Evolutionary conservation across 202 grass and related monocot genomes (phyloP).

Genomic region (Carex arenaria): DNA sequence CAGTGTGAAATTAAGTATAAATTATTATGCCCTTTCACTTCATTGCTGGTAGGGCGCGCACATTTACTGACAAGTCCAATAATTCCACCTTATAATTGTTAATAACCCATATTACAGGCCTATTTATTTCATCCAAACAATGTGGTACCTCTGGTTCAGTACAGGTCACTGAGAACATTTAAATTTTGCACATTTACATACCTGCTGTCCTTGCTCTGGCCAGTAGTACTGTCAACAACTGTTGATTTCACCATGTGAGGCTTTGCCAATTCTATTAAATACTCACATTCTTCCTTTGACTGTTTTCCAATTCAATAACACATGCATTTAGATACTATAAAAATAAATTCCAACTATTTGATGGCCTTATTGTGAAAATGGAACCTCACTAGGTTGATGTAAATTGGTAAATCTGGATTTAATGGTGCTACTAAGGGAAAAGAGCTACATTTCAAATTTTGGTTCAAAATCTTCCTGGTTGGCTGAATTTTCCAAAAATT

Average conservation of each 20-base stretch:
- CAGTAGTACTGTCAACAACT: conserved; percentile 81
- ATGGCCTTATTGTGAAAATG: neutral
- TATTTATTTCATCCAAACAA: conserved; percentile 6
- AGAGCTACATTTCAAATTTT: conserved; percentile 5
- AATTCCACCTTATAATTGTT: neutral
- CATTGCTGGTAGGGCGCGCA: neutral
- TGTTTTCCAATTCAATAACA: conserved; percentile 26
- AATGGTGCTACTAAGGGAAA: neutral
- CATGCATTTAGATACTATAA: conserved; percentile 6
- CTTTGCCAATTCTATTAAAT: conserved; percentile 77
- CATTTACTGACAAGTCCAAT: neutral
- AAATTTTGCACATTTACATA: conserved; percentile 8
- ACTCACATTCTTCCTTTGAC: conserved; percentile 96
- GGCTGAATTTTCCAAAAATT: neutral
- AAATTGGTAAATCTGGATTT: conserved; percentile 2
- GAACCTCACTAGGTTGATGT: conserved; percentile 1
- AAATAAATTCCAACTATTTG: conserved; percentile 15
- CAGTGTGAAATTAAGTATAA: neutral
- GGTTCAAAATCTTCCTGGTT: neutral
- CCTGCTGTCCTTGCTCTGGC: conserved; percentile 89
- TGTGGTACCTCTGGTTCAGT: neutral
- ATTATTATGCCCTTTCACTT: neutral
- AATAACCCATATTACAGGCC: neutral
- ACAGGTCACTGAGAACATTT: neutral
- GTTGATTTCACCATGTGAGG: conserved; percentile 91